phyloP scores from a whole-genome alignment of 345 rosid species.

The Citrus mangshanensis region DNA sequence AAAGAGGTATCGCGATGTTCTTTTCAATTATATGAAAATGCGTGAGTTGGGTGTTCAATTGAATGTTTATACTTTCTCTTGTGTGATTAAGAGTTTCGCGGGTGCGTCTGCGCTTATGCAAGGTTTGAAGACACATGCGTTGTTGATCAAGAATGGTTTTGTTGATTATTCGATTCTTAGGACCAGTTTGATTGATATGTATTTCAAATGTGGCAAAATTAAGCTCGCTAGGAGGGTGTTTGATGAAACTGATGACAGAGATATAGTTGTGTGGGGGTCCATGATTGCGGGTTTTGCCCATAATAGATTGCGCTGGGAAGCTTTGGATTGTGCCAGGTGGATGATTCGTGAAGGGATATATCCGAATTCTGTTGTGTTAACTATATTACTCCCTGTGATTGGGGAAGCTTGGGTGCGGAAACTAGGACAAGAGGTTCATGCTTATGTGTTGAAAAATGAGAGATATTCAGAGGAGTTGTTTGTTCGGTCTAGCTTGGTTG shows the following conservation, averaged over 20 bases:
- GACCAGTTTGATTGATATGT: slow-evolving; percentile 77
- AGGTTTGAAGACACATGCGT: slow-evolving; percentile 70
- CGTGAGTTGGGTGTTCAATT: slow-evolving; percentile 62
- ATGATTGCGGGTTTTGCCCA: slow-evolving; percentile 83
- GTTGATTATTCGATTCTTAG: slow-evolving; percentile 46
- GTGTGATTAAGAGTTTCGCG: slow-evolving; percentile 75
- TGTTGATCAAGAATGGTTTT: slow-evolving; percentile 68
- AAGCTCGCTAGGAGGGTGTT: slow-evolving; percentile 56
- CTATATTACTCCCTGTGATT: slow-evolving; percentile 61
- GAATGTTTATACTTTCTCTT: slow-evolving; percentile 68
- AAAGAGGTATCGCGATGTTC: slow-evolving; percentile 55
- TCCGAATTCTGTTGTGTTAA: slow-evolving; percentile 71
- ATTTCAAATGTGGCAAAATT: slow-evolving; percentile 75
- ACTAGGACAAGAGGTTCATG: slow-evolving; percentile 79
- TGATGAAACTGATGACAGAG: slow-evolving; percentile 64
- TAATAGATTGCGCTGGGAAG: slow-evolving; percentile 61
- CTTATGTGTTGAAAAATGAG: slow-evolving; percentile 51
- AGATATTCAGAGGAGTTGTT: slow-evolving; percentile 41
- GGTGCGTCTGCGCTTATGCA: slow-evolving; percentile 72
- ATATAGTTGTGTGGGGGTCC: slow-evolving; percentile 78
- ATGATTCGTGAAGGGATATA: slow-evolving; percentile 62
- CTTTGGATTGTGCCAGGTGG: slow-evolving; percentile 54
- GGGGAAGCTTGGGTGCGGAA: slow-evolving; percentile 55
- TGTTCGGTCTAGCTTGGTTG: slow-evolving; percentile 73
- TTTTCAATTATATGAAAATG: slow-evolving; percentile 63